A percentile compares a stretch with the other conserved stretches of the same genome.
Evolutionary conservation across 371 early-diverging fungal species (phyloP).

Genomic region (Saksenaea oblongispora): DNA sequence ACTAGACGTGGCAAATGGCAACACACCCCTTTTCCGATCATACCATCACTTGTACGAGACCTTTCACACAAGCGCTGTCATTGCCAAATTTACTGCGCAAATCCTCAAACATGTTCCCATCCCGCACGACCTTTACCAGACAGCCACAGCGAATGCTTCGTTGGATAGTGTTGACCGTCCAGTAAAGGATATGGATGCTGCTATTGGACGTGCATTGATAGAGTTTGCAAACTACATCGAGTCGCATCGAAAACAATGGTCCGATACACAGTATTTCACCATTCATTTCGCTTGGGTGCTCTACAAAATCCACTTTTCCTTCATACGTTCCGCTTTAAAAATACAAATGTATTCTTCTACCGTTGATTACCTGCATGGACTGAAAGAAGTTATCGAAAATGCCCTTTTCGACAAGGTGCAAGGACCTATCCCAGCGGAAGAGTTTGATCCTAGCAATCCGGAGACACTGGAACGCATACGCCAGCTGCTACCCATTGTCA

Average conservation of each 20-base stretch:
- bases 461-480: conserved; percentile 6
- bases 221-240: conserved; percentile 45
- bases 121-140: conserved; percentile 25
- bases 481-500: conserved; percentile 3
- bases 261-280: conserved; percentile 18
- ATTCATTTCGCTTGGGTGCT: conserved; percentile 26
- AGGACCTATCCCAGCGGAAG: background rate
- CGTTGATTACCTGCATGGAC: background rate
- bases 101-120: conserved; percentile 26
- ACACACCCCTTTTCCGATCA: conserved; percentile 20
- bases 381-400: background rate
- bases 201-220: conserved; percentile 11
- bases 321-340: conserved; percentile 10
- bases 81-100: conserved; percentile 19
- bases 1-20: conserved; percentile 25
- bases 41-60: conserved; percentile 33
- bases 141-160: background rate
- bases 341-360: background rate
- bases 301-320: conserved; percentile 27
- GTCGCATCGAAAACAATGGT: conserved; percentile 41
- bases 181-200: conserved; percentile 5
- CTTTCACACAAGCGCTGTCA: conserved; percentile 27
- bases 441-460: conserved; percentile 11
- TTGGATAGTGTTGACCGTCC: background rate
- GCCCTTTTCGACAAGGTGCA: background rate